Conservation (phyloP, 2,329 filamentous ascomycete genomes). For the Raffaelea deltoideospora region DNA sequence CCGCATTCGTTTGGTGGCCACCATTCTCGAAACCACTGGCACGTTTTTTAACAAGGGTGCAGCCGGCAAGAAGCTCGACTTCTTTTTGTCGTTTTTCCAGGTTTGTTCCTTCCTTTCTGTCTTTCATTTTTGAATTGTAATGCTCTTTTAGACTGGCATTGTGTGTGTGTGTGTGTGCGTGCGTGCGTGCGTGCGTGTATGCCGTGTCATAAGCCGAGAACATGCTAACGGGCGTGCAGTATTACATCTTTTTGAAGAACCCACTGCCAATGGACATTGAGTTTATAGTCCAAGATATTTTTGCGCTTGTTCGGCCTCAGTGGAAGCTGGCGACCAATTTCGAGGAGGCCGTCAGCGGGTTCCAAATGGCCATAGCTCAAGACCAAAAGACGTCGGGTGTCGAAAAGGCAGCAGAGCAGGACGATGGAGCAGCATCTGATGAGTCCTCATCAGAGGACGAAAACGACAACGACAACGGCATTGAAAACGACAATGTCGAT, state of each 20-base stretch:
- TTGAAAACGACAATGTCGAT: slow-evolving; percentile 53
- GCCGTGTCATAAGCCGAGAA: no score
- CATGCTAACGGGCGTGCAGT: no score
- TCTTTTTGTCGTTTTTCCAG: slow-evolving; percentile 92
- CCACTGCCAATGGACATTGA: slow-evolving; percentile 92
- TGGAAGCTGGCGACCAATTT: slow-evolving; percentile 77
- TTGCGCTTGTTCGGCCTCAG: slow-evolving; percentile 68
- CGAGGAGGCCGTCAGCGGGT: slow-evolving; percentile 69
- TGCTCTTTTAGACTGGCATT: not conserved
- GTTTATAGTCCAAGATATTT: slow-evolving; percentile 89
- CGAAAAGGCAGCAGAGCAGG: slow-evolving; percentile 50
- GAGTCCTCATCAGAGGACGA: slow-evolving; percentile 77
- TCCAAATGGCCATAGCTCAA: slow-evolving; percentile 75
- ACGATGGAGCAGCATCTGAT: slow-evolving; percentile 5
- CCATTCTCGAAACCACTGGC: slow-evolving; percentile 84
- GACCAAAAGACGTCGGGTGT: slow-evolving; percentile 70
- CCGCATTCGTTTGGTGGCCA: slow-evolving; percentile 79
- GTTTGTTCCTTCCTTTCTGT: slow-evolving; percentile 28
- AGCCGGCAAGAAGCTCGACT: slow-evolving; percentile 93
- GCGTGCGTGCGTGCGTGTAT: no score
- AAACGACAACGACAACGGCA: slow-evolving; percentile 52
- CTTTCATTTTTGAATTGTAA: not conserved
- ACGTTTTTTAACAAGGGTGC: slow-evolving; percentile 90
- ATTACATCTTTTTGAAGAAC: slow-evolving; percentile 86
- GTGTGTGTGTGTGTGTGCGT: not conserved